Base-by-base conservation (phyloP, 2,329 filamentous ascomycete species). In the Aspergillus pseudotamarii region DNA sequence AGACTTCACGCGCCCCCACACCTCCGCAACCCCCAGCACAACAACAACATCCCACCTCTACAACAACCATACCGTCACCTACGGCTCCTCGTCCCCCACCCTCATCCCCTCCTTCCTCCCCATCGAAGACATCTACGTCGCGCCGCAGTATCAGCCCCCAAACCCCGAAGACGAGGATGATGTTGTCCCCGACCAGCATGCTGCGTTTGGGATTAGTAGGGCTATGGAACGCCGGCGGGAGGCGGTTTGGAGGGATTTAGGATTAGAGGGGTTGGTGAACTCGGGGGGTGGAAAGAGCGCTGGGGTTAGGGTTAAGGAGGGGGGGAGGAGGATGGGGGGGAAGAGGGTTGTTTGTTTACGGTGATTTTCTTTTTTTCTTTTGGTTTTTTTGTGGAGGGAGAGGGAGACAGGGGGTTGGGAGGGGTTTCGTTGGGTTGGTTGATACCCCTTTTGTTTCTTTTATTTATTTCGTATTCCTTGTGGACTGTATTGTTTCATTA, bases 131-230 rank as follows among this genome's bases (percentile, higher is more conserved):
- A 88, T 90, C 72, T 83, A 86, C 69, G 83, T 90, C 2, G 79
- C 84, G 8, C 82, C 84, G 19, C 84, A 89, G 62, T 83, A 87
- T 62, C 86, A 89, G 70, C 88, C 88, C 0, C 75, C 87, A 16
- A 89, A 89, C 65, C 88, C 88, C 0, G 88, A 89, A 72, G 88
- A 89, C 66, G 87, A 90, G 73, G 88, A 89, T 65, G 88, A 89
- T 67, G 85, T 89, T 3, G 87, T 89, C 16, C 88, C 88, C 0
- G 87, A 89, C 68, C 87, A 89, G 75, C 88, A 89, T 74, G 88
- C 88, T 0, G 88, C 87, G 2, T 90, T 89, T 76, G 88, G 88
- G 1, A 90, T 90, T 63, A 83, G 86, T 73, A 79, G 87, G 48
- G 88, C 87, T 0, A 88, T 87, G 71, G 84, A 88, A 72, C 79